Evolutionary conservation across 768 basidiomycete species (phyloP).

Genomic region (Rhizopogon salebrosus): DNA sequence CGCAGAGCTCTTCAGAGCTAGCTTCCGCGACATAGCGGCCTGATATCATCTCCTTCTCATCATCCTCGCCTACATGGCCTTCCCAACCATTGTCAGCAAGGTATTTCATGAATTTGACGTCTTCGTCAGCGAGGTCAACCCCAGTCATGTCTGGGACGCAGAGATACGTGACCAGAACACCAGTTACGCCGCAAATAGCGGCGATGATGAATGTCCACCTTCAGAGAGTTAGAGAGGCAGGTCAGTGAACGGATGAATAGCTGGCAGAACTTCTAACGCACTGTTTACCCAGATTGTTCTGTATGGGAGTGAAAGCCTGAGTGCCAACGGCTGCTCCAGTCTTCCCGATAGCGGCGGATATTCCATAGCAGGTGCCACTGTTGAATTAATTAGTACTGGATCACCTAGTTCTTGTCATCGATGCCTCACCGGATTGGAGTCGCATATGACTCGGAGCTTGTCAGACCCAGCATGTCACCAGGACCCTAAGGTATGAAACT

Average conservation of each 20-base stretch:
- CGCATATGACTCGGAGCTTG: conserved; percentile 63
- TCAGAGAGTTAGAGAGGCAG: conserved; percentile 4
- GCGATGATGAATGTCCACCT: conserved; percentile 68
- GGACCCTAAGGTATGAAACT: conserved; percentile 42
- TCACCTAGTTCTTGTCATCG: neutral
- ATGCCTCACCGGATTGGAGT: conserved; percentile 51
- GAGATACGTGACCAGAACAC: conserved; percentile 62
- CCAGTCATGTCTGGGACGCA: conserved; percentile 67
- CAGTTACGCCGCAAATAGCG: conserved; percentile 61
- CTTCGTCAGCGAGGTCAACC: conserved; percentile 62
- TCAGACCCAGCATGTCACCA: conserved; percentile 65
- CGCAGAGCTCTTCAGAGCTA: conserved; percentile 7
- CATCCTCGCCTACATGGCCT: conserved; percentile 56
- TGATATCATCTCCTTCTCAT: conserved; percentile 27
- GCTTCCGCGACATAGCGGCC: conserved; percentile 12
- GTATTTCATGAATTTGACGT: conserved; percentile 55
- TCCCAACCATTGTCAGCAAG: conserved; percentile 61
- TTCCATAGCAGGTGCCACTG: conserved; percentile 65
- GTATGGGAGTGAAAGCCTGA: conserved; percentile 67
- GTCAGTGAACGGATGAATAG: neutral
- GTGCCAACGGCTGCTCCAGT: conserved; percentile 70
- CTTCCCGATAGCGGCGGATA: conserved; percentile 66
- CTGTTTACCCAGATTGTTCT: conserved; percentile 61
- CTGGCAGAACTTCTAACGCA: conserved; percentile 18
- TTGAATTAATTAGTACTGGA: neutral